A percentile compares a stretch with the other conserved stretches of the same genome.
Conservation (phyloP, 2,329 filamentous ascomycete genomes). For the Paracorniculantispora psalliotae region DNA sequence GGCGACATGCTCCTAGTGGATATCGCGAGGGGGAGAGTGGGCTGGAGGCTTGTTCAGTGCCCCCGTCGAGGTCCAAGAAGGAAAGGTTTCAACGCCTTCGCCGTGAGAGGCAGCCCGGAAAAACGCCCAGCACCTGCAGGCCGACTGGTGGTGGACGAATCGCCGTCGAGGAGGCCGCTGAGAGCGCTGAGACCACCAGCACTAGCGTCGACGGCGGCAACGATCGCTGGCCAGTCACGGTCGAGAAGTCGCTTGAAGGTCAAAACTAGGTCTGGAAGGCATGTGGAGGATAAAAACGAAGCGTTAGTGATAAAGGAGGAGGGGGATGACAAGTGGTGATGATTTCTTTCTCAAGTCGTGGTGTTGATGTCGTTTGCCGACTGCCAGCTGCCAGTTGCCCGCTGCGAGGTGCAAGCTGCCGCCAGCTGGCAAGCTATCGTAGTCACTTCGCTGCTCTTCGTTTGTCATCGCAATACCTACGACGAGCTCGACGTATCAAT, state of each 20-base stretch:
- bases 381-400: background rate
- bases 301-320: background rate
- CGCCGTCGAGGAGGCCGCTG: background rate
- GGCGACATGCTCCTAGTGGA: conserved; percentile 5
- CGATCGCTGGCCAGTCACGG: background rate
- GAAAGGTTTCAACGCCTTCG: conserved; percentile 1
- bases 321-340: background rate
- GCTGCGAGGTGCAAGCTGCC: background rate
- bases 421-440: too few species aligned
- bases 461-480: too few species aligned
- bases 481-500: too few species aligned
- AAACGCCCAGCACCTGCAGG: conserved; percentile 11
- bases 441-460: too few species aligned
- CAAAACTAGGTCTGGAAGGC: background rate
- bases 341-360: background rate
- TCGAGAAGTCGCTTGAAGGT: conserved; percentile 1
- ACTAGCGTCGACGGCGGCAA: background rate
- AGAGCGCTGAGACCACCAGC: background rate
- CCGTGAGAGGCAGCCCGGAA: conserved; percentile 8
- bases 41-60: background rate
- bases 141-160: conserved; percentile 11
- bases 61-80: background rate
- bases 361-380: background rate
- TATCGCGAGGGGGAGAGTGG: background rate
- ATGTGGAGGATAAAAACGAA: background rate